Evolutionary conservation across 2,329 filamentous ascomycete species (phyloP), one percentile per base, ranked within the genome.

Genomic region (Fusarium sp.): DNA sequence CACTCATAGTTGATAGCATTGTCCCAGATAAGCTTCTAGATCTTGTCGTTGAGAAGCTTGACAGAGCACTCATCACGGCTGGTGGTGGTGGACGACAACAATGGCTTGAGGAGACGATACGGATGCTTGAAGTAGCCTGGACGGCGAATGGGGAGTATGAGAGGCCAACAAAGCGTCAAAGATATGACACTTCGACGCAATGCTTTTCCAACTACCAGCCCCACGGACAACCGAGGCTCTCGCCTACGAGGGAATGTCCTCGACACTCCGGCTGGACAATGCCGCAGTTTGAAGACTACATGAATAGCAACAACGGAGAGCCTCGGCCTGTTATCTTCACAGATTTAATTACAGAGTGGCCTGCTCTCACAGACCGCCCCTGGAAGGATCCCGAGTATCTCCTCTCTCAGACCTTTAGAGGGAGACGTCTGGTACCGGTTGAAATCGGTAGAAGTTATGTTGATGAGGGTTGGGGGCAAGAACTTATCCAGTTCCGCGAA

Each of bases 381-480:
- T 99, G 96, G 96, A 86, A 84, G 13, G 89, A 87, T n/a, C 91
- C 91, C 0, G 84, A 85, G 0, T 97, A 98, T 80, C 90, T 97
- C 64, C 85, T 94, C 16, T 86, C 89, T 16, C 88, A 86, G 62
- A 98, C 95, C 0, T 90, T 97, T 40, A 88, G 86, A 6, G 96
- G 96, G 0, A 86, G 91, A 37, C 88, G 96, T 16, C 87, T 97
- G 1, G 93, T 98, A 0, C 96, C 96, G 0, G 88, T 98, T 6
- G 95, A 98, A 80, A 82, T 96, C 4, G 96, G 96, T 1, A 86
- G 93, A 52, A 96, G 93, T 78, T 99, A 98, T 79, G 95, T 94
- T 3, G 94, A 97, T 72, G 88, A 89, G 25, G 92, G 87, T 28
- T 98, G 96, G 95, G 91, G 91, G 0, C 96, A 98, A 81, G 88